Base-by-base conservation (phyloP, 1,284 basidiomycete species). In the Farysia itapuensis region DNA sequence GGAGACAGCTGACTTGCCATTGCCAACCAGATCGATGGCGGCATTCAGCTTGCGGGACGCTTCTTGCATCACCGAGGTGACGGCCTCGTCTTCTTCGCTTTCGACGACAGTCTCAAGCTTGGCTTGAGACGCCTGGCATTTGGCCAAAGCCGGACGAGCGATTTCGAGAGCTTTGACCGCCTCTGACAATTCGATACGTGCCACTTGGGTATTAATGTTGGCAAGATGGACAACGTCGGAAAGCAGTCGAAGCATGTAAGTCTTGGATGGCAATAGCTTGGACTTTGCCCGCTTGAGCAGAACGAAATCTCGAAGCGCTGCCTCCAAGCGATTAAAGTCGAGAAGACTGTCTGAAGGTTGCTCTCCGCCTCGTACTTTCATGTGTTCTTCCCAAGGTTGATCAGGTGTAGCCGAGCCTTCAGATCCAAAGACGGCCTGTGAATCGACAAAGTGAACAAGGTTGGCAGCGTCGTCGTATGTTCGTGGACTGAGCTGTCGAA, bases 371-470 rank as follows among this genome's bases (percentile, higher is more conserved):
- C 53, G 43, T 20, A 61, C 57, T 35, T 61, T 65, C 21, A n/a
- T 39, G 2, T 44, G 48, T 32, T 60, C 60, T 35, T 64, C 60
- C 11, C 39, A 49, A n/a, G 36, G 49, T n/a, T 45, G 68, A 41
- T 64, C 58, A 38, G 41, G 63, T 18, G 25, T 75, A 48, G 22
- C 48, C 7, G 40, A 23, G 2, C 45, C 54, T 7, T 52, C 38
- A 31, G 75, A 31, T 18, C 46, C 59, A 29, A 71, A 64, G 13
- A 72, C 64, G 36, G 84, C 79, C 26, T 50, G 51, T 5, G 91
- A 93, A 77, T 98, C 94, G 69, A 99, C 95, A 78, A 98, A 99
- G 79, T 99, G 95, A 1, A 98, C 93, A 19, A 99, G 85, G 76
- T 97, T 90, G 50, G 86, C 84, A 0, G 90, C 86, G 66, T 97